Evolutionary conservation across 2,329 filamentous ascomycete genomes (phyloP).

Genomic region (Fusarium robinianum): DNA sequence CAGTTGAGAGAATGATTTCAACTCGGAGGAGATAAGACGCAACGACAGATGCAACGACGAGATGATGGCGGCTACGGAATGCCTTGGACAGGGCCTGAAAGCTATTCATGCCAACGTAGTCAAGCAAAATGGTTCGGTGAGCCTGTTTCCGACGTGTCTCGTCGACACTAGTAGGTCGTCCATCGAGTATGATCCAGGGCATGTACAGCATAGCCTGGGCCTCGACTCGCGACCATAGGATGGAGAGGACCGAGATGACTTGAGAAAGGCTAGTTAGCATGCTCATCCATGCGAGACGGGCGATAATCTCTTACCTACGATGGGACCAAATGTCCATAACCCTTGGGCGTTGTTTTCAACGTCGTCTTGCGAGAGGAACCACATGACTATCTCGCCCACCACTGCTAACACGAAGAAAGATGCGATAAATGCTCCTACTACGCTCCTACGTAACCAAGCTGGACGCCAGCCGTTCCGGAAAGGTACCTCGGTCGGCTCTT

Average conservation of each 20-base stretch:
- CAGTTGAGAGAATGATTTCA: constrained; percentile 37
- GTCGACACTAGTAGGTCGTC: constrained; percentile 29
- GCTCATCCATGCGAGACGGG: constrained; percentile 1
- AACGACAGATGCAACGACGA: too few relatives aligned
- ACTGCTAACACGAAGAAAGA: constrained; percentile 28
- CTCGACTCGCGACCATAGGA: constrained; percentile 38
- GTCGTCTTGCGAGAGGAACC: constrained; percentile 28
- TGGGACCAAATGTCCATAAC: constrained; percentile 37
- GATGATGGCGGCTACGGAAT: constrained; percentile 27
- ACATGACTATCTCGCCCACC: constrained; percentile 33
- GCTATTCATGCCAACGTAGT: constrained; percentile 33
- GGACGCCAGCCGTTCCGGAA: constrained; percentile 36
- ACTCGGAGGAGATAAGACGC: constrained; percentile 32
- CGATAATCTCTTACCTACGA: constrained; percentile 33
- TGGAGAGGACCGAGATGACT: constrained; percentile 34
- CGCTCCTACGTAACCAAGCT: constrained; percentile 29
- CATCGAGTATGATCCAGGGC: constrained; percentile 38
- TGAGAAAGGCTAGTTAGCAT: constrained; percentile 8
- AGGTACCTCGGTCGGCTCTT: constrained; percentile 26
- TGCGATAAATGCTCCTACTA: constrained; percentile 27
- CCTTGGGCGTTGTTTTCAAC: constrained; percentile 25
- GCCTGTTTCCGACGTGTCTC: constrained; percentile 38
- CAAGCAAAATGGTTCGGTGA: constrained; percentile 35
- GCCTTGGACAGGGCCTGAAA: constrained; percentile 27
- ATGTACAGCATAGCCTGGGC: constrained; percentile 36